phyloP scores from a whole-genome alignment of 306 rosid genomes.

The Fagus sylvatica region DNA sequence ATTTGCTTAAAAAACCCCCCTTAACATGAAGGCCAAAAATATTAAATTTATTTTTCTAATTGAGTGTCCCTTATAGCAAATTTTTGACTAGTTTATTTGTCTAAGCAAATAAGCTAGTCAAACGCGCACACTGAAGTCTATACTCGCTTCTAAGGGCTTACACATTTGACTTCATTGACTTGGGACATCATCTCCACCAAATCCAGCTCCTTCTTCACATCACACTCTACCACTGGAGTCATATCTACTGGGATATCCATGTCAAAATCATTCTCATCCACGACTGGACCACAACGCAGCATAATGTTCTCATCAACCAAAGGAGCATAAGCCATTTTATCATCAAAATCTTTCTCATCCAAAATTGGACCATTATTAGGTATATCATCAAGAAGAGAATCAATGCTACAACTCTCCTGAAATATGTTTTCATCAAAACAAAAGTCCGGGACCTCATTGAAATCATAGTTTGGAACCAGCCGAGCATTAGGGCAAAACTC shows the following conservation, averaged over 20 bases:
- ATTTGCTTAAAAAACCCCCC: neutral
- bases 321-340: neutral
- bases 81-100: no score
- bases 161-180: constrained; percentile 28
- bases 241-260: constrained; percentile 20
- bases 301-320: constrained; percentile 17
- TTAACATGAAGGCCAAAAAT: neutral
- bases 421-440: constrained; percentile 62
- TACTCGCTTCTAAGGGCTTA: neutral
- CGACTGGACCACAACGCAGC: neutral
- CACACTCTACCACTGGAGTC: constrained; percentile 26
- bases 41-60: neutral
- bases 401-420: constrained; percentile 58
- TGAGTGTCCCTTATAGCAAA: no score
- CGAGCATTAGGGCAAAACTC: constrained; percentile 28
- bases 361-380: constrained; percentile 39
- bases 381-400: constrained; percentile 63
- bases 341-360: constrained; percentile 33
- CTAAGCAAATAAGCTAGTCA: no score
- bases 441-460: constrained; percentile 51
- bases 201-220: constrained; percentile 74
- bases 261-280: constrained; percentile 27
- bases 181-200: constrained; percentile 83
- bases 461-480: constrained; percentile 46
- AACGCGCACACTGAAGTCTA: no score